Evolutionary conservation across 257 asterid genomes (phyloP), one percentile per base, ranked within the genome.

Genomic region (Solanum ossicruentum): DNA sequence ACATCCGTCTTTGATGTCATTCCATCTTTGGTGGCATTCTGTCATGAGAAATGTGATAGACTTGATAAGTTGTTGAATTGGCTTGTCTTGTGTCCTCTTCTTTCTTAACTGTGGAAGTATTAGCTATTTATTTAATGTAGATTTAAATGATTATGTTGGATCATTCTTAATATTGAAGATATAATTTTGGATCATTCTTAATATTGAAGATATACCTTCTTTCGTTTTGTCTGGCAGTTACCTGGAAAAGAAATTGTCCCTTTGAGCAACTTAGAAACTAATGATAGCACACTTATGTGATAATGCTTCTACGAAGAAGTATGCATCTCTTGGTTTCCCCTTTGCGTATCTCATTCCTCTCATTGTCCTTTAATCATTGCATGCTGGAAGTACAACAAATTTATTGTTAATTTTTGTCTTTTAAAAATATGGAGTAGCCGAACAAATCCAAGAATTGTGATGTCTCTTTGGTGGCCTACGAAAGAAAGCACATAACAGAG

Each of bases 391-490:
- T 52, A 52, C 49, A 26, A 77, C 6, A 1, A 26, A 52, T 8
- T 1, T 26, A 36, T 77, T 77, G 47, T 52, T 51, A 51, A 47
- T 52, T 52, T 17, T 51, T 78, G 49, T 32, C 9, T 28, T 78
- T 28, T 36, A 26, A 36, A 36, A 36, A 51, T 78, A 51, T 78
- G 82, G 23, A 51, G 63, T 78, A 52, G 18, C 52, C 16, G 63
- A 77, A 52, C 82, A 26, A 51, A 78, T 78, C 17, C 32, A 78
- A 78, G 49, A 75, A 75, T 55, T 58, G 80, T 65, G 45, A 66
- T 75, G 67, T 84, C 84, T 65, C 77, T 75, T 72, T 57, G 79
- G 70, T 70, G 61, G 84, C 39, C 65, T 87, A 60, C 61, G 61
- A 47, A 65, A 13, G 66, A 11, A 84, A 73, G 49, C 39, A 51